A percentile compares a stretch with the other conserved stretches of the same genome.
Conservation (phyloP, 2,329 filamentous ascomycete genomes). For the Gyromitra esculenta region DNA sequence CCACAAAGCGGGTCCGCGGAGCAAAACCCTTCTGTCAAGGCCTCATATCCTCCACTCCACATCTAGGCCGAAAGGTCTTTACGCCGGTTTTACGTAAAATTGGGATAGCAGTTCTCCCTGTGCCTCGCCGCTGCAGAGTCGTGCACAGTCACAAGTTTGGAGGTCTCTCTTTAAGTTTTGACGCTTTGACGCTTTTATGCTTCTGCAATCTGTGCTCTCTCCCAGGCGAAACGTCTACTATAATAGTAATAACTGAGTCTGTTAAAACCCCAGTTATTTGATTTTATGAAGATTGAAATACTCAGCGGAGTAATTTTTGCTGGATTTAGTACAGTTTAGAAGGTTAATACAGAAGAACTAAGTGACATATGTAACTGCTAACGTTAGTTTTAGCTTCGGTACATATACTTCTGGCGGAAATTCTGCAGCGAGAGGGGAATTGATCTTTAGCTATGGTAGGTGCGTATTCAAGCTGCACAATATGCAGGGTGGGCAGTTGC, state of each 20-base stretch:
- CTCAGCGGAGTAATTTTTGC: not conserved
- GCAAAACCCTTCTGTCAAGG: not conserved
- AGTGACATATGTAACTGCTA: too few relatives aligned
- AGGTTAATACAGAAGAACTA: too few relatives aligned
- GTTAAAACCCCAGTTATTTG: not conserved
- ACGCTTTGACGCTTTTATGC: conserved; percentile 11
- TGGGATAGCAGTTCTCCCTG: not conserved
- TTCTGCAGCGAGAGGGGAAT: too few relatives aligned
- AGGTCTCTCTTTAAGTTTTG: not conserved
- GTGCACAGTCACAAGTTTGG: not conserved
- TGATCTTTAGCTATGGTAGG: not conserved
- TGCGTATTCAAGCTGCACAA: not conserved
- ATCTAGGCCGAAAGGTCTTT: not conserved
- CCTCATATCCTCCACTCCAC: not conserved
- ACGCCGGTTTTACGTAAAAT: conserved; percentile 21
- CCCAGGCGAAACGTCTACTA: not conserved
- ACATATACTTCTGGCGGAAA: too few relatives aligned
- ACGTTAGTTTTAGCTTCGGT: too few relatives aligned
- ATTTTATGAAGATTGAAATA: not conserved
- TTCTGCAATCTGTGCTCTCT: not conserved
- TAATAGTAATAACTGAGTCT: not conserved
- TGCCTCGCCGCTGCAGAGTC: not conserved
- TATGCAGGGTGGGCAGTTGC: not conserved
- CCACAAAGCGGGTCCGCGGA: not conserved
- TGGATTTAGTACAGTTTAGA: too few relatives aligned